A percentile compares a stretch with the other conserved stretches of the same genome.
These are phyloP conservation scores for Buddleja alternifolia DNA, from an alignment of 257 asterid genomes.

Conservation along the genomic window DNA sequence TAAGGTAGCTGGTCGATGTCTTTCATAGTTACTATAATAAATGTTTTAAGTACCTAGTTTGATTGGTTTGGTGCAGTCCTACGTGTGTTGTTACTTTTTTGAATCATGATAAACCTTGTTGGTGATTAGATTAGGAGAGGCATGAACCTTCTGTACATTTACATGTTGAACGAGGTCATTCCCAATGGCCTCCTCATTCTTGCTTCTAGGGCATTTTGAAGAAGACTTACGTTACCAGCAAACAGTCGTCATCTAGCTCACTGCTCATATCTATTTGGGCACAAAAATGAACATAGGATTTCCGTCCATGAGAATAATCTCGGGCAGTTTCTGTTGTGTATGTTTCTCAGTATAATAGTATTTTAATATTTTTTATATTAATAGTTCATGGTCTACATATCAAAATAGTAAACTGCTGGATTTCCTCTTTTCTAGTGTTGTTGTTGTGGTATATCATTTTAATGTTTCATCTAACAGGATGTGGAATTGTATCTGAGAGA, in stretches of 20 bases:
- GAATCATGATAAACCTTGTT: slow-evolving; percentile 8
- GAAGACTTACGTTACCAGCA: slow-evolving; percentile 3
- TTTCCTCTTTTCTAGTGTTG: background rate
- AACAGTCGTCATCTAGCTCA: slow-evolving; percentile 15
- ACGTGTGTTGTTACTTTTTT: too few species aligned
- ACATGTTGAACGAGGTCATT: slow-evolving; percentile 3
- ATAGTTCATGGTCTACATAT: slow-evolving; percentile 1
- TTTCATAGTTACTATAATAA: slow-evolving; percentile 18
- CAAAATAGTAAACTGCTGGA: background rate
- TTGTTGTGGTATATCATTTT: background rate
- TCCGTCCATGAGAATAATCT: background rate
- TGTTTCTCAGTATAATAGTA: background rate
- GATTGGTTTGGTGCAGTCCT: too few species aligned
- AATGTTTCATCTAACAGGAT: background rate
- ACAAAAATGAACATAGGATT: background rate
- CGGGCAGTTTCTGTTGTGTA: background rate
- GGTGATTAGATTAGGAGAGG: background rate
- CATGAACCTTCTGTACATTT: background rate
- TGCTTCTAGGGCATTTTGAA: slow-evolving; percentile 6
- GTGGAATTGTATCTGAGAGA: slow-evolving; percentile 1
- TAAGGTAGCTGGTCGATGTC: slow-evolving; percentile 53
- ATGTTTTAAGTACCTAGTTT: background rate
- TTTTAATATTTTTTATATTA: background rate
- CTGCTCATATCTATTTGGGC: background rate
- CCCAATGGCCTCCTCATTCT: background rate